Conservation (phyloP, 148 eudicot species). For the Spergularia marina region DNA sequence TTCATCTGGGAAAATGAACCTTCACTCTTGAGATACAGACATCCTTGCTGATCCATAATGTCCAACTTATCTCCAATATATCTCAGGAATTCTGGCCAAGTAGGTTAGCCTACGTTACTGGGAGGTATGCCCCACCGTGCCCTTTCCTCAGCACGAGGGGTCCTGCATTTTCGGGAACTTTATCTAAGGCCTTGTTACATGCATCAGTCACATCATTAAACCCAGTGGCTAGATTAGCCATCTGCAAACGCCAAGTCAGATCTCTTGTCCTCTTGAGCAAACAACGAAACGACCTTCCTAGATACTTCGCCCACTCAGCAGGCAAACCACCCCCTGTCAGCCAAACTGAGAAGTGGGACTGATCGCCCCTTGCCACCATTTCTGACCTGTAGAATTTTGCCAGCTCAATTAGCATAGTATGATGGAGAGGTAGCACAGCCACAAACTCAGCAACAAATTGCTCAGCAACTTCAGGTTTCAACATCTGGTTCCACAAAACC, state of each 20-base stretch:
- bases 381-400: constrained; percentile 82
- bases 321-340: constrained; percentile 84
- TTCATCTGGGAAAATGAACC: neutral
- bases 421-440: constrained; percentile 82
- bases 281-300: constrained; percentile 86
- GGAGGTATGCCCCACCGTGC: constrained; percentile 96
- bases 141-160: constrained; percentile 95
- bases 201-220: constrained; percentile 61
- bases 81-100: neutral
- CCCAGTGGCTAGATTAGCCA: constrained; percentile 79
- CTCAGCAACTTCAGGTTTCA: constrained; percentile 82
- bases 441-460: constrained; percentile 90
- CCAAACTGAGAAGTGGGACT: constrained; percentile 88
- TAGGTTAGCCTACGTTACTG: constrained; percentile 41
- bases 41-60: neutral
- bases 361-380: constrained; percentile 86
- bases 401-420: constrained; percentile 76
- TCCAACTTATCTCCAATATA: neutral
- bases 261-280: constrained; percentile 83
- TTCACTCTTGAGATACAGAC: neutral
- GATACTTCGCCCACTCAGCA: constrained; percentile 86
- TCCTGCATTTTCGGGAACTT: constrained; percentile 90
- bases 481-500: constrained; percentile 94
- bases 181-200: constrained; percentile 70
- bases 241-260: constrained; percentile 65